Evolutionary conservation across 495 filamentous ascomycete species (phyloP), one percentile per base, ranked within the genome.

Genomic region (Penicillium daleae): DNA sequence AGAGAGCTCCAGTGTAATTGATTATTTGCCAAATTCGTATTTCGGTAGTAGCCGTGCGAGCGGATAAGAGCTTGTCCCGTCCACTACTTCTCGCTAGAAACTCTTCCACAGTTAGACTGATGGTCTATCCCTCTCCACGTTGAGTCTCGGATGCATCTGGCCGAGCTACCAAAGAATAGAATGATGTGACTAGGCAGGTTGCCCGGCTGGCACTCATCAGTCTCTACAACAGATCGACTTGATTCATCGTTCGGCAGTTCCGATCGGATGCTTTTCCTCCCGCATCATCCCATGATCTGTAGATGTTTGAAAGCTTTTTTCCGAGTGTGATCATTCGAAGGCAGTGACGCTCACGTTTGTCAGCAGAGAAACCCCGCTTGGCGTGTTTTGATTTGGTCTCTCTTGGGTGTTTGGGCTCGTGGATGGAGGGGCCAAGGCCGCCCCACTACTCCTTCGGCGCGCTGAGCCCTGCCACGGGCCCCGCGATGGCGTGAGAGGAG

Each of bases 401-500:
- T n/a, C n/a, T n/a, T n/a, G n/a, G n/a, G n/a, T n/a, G n/a, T 27
- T 10, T 26, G 10, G 21, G 10, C 26, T 29, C 46, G 24, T n/a
- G 4, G 10, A 5, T 50, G 15, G 46, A 29, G 24, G 46, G 46
- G 46, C 46, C 6, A 29, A 8, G 10, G 10, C 21, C 13, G 9
- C 50, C 42, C 37, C 61, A 56, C 53, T 26, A 56, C 53, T 26
- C 56, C 22, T 50, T 59, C 40, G 40, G 39, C 21, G 39, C 27
- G 55, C 27, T 17, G 37, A 54, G 33, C 9, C 7, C 7, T 44
- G 52, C 44, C 42, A 24, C 24, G 42, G 27, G 61, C 63, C 63
- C 69, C 64, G 66, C 66, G 53, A 71, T 71, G 69, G 69, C 69
- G 66, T 69, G 57, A 67, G 69, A 50, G 15, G 22, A 50, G 46